Conservation (phyloP, 768 basidiomycete species). For the Pholiota molesta region DNA sequence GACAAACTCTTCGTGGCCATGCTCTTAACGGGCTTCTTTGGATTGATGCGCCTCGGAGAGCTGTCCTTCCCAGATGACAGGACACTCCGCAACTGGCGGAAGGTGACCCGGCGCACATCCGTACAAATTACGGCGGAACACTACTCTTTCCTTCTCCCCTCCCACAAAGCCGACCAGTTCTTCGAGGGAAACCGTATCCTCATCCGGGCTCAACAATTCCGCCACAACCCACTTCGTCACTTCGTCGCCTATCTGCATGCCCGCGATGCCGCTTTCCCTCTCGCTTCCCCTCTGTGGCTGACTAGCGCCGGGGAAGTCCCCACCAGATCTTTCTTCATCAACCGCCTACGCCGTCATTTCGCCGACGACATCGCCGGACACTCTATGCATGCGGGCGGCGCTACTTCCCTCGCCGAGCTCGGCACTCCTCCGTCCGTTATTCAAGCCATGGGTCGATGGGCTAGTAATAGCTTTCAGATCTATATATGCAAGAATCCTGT, state of each 20-base stretch:
- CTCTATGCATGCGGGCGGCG: conserved; percentile 41
- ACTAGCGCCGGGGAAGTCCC: conserved; percentile 8
- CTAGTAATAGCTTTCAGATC: conserved; percentile 31
- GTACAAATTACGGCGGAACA: background rate
- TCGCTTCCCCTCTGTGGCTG: conserved; percentile 20
- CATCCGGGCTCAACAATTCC: background rate
- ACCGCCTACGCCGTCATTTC: conserved; percentile 10
- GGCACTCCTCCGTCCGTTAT: conserved; percentile 33
- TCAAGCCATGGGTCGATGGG: conserved; percentile 40
- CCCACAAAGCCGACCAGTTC: conserved; percentile 42
- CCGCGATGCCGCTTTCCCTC: background rate
- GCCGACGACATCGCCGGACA: conserved; percentile 32
- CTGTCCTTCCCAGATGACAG: conserved; percentile 29
- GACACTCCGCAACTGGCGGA: background rate
- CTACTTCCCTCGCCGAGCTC: conserved; percentile 32
- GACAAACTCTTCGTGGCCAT: conserved; percentile 30
- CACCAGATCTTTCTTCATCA: conserved; percentile 21
- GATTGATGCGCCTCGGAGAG: conserved; percentile 36
- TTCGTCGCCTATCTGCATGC: background rate
- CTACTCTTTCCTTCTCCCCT: conserved; percentile 28
- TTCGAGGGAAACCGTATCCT: conserved; percentile 13
- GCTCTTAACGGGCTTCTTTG: conserved; percentile 31
- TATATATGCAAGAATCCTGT: conserved; percentile 33
- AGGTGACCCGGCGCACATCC: conserved; percentile 7
- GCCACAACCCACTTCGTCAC: background rate